Evolutionary conservation across 2,329 filamentous ascomycete genomes (phyloP).

Genomic region (Colletotrichum eremochloae): DNA sequence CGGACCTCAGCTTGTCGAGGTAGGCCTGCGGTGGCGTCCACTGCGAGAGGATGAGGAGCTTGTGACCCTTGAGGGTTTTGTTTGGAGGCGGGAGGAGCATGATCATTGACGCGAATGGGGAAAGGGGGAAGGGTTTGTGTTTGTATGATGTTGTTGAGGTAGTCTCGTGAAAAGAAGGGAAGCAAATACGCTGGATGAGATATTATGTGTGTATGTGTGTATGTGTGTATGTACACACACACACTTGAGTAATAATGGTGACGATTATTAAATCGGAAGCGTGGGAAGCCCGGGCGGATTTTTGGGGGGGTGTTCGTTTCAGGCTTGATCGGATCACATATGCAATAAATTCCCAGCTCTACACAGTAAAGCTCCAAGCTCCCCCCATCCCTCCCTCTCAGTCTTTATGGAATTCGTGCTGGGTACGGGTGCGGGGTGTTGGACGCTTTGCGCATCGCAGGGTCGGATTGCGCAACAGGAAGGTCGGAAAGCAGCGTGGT

Average conservation of each 20-base stretch:
- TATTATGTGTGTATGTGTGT: too few relatives aligned
- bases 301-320: slow-evolving; percentile 12
- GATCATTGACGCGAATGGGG: slow-evolving; percentile 12
- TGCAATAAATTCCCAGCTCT: neutral
- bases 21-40: slow-evolving; percentile 50
- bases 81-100: slow-evolving; percentile 39
- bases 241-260: neutral
- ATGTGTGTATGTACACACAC: too few relatives aligned
- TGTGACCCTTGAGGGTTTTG: slow-evolving; percentile 55
- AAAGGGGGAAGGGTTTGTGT: too few relatives aligned
- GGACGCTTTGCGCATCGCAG: slow-evolving; percentile 37
- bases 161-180: neutral
- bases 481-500: slow-evolving; percentile 22
- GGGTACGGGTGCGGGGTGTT: slow-evolving; percentile 7
- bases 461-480: slow-evolving; percentile 38
- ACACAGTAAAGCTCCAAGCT: neutral
- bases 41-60: slow-evolving; percentile 59
- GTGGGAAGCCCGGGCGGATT: neutral
- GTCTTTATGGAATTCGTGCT: slow-evolving; percentile 7
- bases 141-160: neutral
- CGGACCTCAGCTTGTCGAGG: slow-evolving; percentile 52
- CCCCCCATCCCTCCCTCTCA: too few relatives aligned
- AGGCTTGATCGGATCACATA: slow-evolving; percentile 10
- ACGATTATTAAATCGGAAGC: neutral
- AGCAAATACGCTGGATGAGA: neutral